phyloP scores from a whole-genome alignment of 805 yeast species.

The Pichia cabralensis region DNA sequence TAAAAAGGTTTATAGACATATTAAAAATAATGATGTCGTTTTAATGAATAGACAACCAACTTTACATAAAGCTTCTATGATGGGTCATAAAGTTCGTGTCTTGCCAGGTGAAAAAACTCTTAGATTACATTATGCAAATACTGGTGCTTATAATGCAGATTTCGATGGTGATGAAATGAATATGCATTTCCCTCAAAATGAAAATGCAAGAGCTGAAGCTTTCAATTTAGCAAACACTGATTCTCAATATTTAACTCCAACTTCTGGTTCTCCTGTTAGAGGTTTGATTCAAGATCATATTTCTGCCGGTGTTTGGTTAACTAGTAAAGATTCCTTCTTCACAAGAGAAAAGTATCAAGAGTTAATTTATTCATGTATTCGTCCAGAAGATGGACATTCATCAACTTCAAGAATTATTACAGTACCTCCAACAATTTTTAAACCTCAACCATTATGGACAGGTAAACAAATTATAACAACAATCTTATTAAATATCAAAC shows the following conservation, averaged over 20 bases:
- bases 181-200: conserved; percentile 98
- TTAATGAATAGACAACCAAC: conserved; percentile 99
- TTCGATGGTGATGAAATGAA: conserved; percentile 99
- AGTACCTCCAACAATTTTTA: conserved; percentile 79
- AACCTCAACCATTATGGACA: conserved; percentile 92
- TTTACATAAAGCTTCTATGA: conserved; percentile 97
- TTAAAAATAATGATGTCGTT: conserved; percentile 90
- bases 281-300: conserved; percentile 99
- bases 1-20: conserved; percentile 92
- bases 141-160: conserved; percentile 98
- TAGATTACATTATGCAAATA: conserved; percentile 94
- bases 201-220: conserved; percentile 95
- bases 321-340: conserved; percentile 85
- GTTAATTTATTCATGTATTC: conserved; percentile 81
- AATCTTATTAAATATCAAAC: conserved; percentile 80
- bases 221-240: conserved; percentile 92
- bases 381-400: conserved; percentile 97
- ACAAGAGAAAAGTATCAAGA: conserved; percentile 90
- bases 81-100: conserved; percentile 98
- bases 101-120: conserved; percentile 95
- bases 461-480: conserved; percentile 96
- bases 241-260: conserved; percentile 94
- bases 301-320: conserved; percentile 98
- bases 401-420: conserved; percentile 57
- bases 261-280: conserved; percentile 96